Evolutionary conservation across 257 asterid species (phyloP).

Genomic region (Solanum bukasovii): DNA sequence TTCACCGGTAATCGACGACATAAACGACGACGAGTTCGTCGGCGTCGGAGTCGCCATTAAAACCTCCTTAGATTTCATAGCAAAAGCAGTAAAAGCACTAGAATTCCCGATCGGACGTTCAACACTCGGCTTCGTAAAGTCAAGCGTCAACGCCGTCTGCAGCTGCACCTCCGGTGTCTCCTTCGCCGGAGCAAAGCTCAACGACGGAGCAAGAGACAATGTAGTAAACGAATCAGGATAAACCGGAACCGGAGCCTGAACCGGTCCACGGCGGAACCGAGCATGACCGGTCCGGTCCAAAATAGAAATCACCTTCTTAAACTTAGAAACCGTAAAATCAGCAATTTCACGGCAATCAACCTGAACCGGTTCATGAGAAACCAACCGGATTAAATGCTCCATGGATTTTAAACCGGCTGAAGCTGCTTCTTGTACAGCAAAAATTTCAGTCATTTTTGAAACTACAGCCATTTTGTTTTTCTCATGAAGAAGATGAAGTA

Average conservation of each 20-base stretch:
- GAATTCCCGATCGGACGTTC: background rate
- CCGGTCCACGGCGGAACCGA: background rate
- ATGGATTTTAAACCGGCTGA: slow-evolving; percentile 61
- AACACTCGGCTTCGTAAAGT: slow-evolving; percentile 28
- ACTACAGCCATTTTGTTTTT: slow-evolving; percentile 30
- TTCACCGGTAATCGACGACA: slow-evolving; percentile 69
- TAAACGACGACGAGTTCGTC: slow-evolving; percentile 43
- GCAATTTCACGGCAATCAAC: slow-evolving; percentile 54
- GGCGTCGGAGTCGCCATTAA: slow-evolving; percentile 18
- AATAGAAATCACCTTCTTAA: slow-evolving; percentile 27
- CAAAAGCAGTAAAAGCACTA: background rate
- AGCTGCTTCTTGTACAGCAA: slow-evolving; percentile 59
- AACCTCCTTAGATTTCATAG: slow-evolving; percentile 10
- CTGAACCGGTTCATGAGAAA: slow-evolving; percentile 26
- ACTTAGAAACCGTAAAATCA: slow-evolving; percentile 62
- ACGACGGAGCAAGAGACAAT: background rate
- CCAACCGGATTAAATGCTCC: slow-evolving; percentile 54
- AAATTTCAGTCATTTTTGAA: slow-evolving; percentile 32
- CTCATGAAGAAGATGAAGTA: background rate
- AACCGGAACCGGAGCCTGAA: background rate
- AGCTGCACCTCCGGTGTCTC: background rate
- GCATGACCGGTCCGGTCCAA: slow-evolving; percentile 22
- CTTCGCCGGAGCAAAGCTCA: slow-evolving; percentile 9
- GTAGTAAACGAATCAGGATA: slow-evolving; percentile 1
- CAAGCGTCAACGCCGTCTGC: slow-evolving; percentile 37